A percentile compares a stretch with the other conserved stretches of the same genome.
These are phyloP conservation scores for Globisporangium megalacanthum DNA, from an alignment of 352 stramenopile genomes.

Conservation along the genomic window DNA sequence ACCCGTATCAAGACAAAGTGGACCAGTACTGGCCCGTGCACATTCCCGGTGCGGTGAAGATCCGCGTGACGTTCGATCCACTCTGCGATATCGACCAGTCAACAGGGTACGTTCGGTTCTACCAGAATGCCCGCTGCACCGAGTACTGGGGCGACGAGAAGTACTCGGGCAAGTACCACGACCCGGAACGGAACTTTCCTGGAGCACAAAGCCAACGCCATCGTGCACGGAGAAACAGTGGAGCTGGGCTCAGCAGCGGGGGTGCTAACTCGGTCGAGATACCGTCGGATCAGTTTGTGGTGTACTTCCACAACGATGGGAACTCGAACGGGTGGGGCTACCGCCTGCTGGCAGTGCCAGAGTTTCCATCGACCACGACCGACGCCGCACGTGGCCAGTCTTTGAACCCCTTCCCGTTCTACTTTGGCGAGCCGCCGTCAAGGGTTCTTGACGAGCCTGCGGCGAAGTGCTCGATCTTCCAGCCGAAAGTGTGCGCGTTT, in stretches of 20 bases:
- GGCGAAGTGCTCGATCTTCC: conserved; percentile 56
- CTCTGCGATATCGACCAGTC: conserved; percentile 59
- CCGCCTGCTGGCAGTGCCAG: conserved; percentile 44
- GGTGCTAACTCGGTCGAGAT: conserved; percentile 47
- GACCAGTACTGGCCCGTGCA: conserved; percentile 70
- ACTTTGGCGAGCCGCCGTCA: conserved; percentile 56
- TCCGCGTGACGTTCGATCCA: conserved; percentile 73
- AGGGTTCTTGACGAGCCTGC: conserved; percentile 40
- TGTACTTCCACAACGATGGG: conserved; percentile 66
- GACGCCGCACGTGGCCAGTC: neutral
- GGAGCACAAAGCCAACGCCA: conserved; percentile 53
- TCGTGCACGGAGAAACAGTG: conserved; percentile 24
- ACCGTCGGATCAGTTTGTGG: conserved; percentile 55
- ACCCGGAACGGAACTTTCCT: conserved; percentile 70
- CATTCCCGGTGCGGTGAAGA: conserved; percentile 62
- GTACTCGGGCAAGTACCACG: conserved; percentile 69
- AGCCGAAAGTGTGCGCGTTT: conserved; percentile 43
- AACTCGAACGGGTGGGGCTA: conserved; percentile 63
- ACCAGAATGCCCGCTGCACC: conserved; percentile 60
- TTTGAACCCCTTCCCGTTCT: conserved; percentile 64
- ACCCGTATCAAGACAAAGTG: conserved; percentile 42
- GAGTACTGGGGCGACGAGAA: conserved; percentile 66
- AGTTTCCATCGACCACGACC: conserved; percentile 20
- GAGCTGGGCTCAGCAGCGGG: neutral
- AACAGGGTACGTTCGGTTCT: conserved; percentile 61